Evolutionary conservation across 108 stramenopile species (phyloP), one percentile per base, ranked within the genome.

Genomic region (Aurantiochytrium sp.): DNA sequence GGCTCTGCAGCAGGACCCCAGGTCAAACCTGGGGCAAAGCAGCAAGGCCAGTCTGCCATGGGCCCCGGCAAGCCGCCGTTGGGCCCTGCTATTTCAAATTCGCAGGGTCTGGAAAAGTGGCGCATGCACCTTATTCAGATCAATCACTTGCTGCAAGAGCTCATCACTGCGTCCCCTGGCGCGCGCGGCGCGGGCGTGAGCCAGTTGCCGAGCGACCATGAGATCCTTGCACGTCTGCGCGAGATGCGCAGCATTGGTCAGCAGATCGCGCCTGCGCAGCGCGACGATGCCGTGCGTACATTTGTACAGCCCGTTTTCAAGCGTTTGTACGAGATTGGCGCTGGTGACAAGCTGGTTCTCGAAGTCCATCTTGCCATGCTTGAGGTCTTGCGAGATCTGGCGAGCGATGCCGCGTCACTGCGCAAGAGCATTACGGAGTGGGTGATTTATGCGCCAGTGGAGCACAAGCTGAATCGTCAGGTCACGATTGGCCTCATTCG

Each of bases 291-390:
- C 12, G 93, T 96, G 28, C 93, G 98, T 25, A 95, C 93, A 60
- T 98, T 98, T 76, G 96, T 97, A 2, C 97, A 98, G 88, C 93
- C 94, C 16, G 96, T 98, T 83, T 99, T 99, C 95, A 97, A 98
- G 93, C 94, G 96, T n/a, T 92, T 99, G 18, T 99, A 98, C 89
- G 98, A 99, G 89, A 89, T 96, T 21, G 95, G 90, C 58, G 89
- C 97, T 60, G 90, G 94, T 4, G 97, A 97, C 87, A 96, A 96
- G 4, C 90, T 98, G 29, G 89, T 96, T 1, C 93, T 98, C 25
- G 98, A 98, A 91, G 94, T 95, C 19, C 89, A 96, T 25, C 96
- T 97, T 19, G 93, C 96, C 16, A 89, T 98, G 21, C 92, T 98
- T 76, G 97, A 97, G 87, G 96, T 94, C 55, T 90, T 97, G 42